Evolutionary conservation across 768 basidiomycete species (phyloP), one percentile per base, ranked within the genome.

Genomic region (Hydnomerulius pinastri): DNA sequence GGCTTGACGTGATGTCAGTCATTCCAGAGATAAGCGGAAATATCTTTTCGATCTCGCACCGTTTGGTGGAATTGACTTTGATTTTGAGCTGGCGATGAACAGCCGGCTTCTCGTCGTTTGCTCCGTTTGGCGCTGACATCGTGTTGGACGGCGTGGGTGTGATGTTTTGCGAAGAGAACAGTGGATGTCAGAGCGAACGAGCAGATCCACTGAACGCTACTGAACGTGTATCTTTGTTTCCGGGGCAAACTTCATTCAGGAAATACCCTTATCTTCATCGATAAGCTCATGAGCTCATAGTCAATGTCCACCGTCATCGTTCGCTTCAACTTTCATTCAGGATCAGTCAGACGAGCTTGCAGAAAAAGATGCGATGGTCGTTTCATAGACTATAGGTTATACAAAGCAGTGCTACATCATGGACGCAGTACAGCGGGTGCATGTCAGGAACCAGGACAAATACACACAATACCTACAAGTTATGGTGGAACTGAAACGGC

Each of bases 81-180:
- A 92, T 92, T 69, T 81, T 87, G 54, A 93, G 79, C 59, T 90
- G 87, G 46, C 80, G 79, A 43, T 76, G 76, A 42, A 83, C 62
- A 24, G 78, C 70, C 43, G 56, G 12, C 53, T 50, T 56, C 41
- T 59, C 68, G 42, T 58, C 57, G 38, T 20, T 38, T 36, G 39
- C 28, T 58, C 25, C 48, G 33, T 55, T 45, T 9, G 48, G 36
- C 46, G 46, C 20, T 21, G 57, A 50, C 59, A 61, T 66, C n/a
- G 38, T 40, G 48, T 17, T 48, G 24, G 13, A 17, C 37, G 45
- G 44, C 38, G 39, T 54, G 21, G 45, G 38, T 1, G 54, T 61
- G 7, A 54, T 46, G 48, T 57, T 54, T 48, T 23, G 50, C 27
- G 48, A 52, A 29, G 30, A 46, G 15, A 24, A 40, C 32, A 27